A percentile compares a stretch with the other conserved stretches of the same genome.
Conservation (phyloP, 2,329 filamentous ascomycete genomes). For the Neospermospora avenae region DNA sequence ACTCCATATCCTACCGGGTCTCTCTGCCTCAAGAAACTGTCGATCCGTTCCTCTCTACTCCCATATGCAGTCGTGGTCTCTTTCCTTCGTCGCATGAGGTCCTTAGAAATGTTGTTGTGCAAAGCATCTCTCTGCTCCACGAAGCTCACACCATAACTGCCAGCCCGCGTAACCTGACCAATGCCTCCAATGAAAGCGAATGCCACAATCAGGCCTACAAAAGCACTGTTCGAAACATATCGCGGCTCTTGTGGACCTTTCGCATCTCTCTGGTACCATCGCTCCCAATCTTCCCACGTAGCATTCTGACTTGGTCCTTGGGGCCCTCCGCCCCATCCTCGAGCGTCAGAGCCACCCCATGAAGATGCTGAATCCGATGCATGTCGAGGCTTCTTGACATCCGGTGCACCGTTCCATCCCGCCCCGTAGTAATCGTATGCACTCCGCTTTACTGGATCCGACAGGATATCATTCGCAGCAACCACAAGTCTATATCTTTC, state of each 20-base stretch:
- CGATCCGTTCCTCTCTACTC: constrained; percentile 64
- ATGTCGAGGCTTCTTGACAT: constrained; percentile 29
- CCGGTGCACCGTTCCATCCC: constrained; percentile 65
- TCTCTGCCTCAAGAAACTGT: constrained; percentile 72
- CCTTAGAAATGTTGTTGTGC: constrained; percentile 63
- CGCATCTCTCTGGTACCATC: constrained; percentile 60
- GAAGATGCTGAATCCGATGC: constrained; percentile 28
- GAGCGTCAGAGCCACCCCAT: constrained; percentile 21
- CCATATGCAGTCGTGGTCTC: constrained; percentile 49
- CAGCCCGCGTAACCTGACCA: constrained; percentile 69
- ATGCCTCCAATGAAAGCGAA: constrained; percentile 68
- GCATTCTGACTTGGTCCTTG: constrained; percentile 65
- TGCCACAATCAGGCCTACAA: constrained; percentile 68
- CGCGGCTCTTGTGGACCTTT: constrained; percentile 49
- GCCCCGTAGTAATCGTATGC: constrained; percentile 80
- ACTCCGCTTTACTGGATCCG: constrained; percentile 70
- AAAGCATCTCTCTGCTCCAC: constrained; percentile 64
- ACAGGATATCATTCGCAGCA: constrained; percentile 83
- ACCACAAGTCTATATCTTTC: constrained; percentile 89
- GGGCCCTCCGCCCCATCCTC: constrained; percentile 30
- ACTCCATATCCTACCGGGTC: constrained; percentile 42
- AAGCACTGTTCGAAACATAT: constrained; percentile 76
- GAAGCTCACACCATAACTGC: constrained; percentile 56
- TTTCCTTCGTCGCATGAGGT: constrained; percentile 53
- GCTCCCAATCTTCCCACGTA: constrained; percentile 98